A percentile compares a stretch with the other conserved stretches of the same genome.
These are phyloP conservation scores for Magnolia officinalis DNA, from an alignment of 164 flowering plant genomes.

Conservation along the genomic window DNA sequence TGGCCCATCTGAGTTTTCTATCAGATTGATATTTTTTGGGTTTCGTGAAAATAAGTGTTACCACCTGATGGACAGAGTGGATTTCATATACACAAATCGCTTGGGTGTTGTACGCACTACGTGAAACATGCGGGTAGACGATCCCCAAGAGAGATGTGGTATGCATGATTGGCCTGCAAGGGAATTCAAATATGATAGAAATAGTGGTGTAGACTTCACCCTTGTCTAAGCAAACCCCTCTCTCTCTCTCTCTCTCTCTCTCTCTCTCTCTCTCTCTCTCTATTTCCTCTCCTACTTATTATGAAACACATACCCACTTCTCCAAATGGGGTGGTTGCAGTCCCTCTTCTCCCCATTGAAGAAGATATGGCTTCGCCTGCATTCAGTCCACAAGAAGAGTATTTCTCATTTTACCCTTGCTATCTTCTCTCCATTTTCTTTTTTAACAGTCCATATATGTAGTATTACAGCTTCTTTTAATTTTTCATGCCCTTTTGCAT, in stretches of 20 bases:
- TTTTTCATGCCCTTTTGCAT: neutral
- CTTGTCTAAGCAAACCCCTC: constrained; percentile 24
- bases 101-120: too few relatives aligned
- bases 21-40: too few relatives aligned
- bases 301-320: constrained; percentile 22
- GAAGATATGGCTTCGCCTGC: constrained; percentile 57
- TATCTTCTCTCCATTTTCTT: neutral
- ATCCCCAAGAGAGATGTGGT: constrained; percentile 4
- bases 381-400: constrained; percentile 42
- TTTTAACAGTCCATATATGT: neutral
- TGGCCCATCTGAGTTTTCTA: too few relatives aligned
- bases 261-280: neutral
- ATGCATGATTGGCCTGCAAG: constrained; percentile 20
- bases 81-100: too few relatives aligned
- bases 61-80: too few relatives aligned
- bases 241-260: constrained; percentile 9
- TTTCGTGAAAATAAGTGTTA: too few relatives aligned
- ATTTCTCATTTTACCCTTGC: constrained; percentile 1
- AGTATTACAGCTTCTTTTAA: neutral
- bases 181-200: constrained; percentile 20
- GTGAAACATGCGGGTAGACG: too few relatives aligned
- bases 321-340: constrained; percentile 58
- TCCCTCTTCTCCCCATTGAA: constrained; percentile 58
- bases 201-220: constrained; percentile 24
- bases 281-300: constrained; percentile 34